Conservation (phyloP, 176 grass and related monocot genomes). For the Avena insularis region DNA sequence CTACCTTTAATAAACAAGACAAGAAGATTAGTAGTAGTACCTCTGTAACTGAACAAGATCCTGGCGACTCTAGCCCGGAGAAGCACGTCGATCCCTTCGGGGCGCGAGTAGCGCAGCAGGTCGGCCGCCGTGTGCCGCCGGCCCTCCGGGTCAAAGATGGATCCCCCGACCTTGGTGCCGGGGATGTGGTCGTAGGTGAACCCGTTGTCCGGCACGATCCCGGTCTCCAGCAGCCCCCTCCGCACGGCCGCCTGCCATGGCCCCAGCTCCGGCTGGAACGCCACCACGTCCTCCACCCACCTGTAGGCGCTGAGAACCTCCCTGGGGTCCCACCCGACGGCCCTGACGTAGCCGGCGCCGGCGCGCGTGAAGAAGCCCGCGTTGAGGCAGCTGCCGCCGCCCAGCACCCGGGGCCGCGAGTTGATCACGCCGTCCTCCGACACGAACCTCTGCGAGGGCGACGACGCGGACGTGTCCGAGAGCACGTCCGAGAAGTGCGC, state of each 20-base stretch:
- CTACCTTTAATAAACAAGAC: background rate
- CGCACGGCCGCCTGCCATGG: constrained; percentile 58
- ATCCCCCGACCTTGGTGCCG: constrained; percentile 68
- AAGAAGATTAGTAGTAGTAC: constrained; percentile 9
- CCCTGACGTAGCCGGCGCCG: constrained; percentile 44
- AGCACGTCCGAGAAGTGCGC: constrained; percentile 64
- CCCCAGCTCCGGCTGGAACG: constrained; percentile 51
- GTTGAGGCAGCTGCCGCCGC: constrained; percentile 89
- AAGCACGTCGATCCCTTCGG: constrained; percentile 49
- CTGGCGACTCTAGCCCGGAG: constrained; percentile 44
- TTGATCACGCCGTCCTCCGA: constrained; percentile 88
- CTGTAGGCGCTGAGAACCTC: constrained; percentile 64
- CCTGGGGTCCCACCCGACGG: constrained; percentile 51
- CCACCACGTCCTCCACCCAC: constrained; percentile 75
- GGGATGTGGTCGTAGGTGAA: constrained; percentile 63
- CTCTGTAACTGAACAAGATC: constrained; percentile 57
- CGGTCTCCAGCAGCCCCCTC: constrained; percentile 62
- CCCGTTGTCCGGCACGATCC: constrained; percentile 58
- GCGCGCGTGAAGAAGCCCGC: constrained; percentile 93
- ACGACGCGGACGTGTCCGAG: constrained; percentile 62
- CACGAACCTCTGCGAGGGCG: constrained; percentile 80
- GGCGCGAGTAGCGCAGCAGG: constrained; percentile 54
- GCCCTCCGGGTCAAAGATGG: constrained; percentile 58
- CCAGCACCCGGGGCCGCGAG: constrained; percentile 75
- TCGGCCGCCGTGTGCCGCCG: constrained; percentile 60